Conservation (phyloP, 108 stramenopile genomes). For the Pseudonitzschia pungens region DNA sequence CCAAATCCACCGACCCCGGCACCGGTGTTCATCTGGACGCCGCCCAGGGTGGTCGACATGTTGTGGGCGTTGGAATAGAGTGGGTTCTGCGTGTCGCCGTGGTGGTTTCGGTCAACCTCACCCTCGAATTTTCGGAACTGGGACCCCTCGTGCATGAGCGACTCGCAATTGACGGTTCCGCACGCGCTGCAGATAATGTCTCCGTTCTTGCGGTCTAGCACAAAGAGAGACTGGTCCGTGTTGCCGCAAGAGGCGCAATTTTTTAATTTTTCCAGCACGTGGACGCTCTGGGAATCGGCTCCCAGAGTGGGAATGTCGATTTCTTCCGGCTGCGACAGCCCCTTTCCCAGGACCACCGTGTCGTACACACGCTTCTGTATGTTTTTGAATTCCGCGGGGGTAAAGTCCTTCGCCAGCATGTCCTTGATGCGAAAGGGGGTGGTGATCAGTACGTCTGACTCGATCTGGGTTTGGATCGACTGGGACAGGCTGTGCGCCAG, state of each 20-base stretch:
- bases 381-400: conserved; percentile 54
- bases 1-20: conserved; percentile 76
- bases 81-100: conserved; percentile 83
- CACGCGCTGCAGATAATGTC: conserved; percentile 83
- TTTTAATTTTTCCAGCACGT: conserved; percentile 63
- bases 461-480: conserved; percentile 47
- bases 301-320: conserved; percentile 47
- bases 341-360: conserved; percentile 78
- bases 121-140: conserved; percentile 90
- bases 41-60: conserved; percentile 75
- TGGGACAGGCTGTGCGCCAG: conserved; percentile 36
- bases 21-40: conserved; percentile 57
- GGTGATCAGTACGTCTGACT: conserved; percentile 74
- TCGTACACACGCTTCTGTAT: conserved; percentile 81
- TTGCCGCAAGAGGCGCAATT: conserved; percentile 81
- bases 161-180: conserved; percentile 81
- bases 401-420: conserved; percentile 70
- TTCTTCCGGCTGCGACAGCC: conserved; percentile 54
- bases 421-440: conserved; percentile 81
- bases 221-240: conserved; percentile 79
- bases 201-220: conserved; percentile 83
- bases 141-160: conserved; percentile 85
- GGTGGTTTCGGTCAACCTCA: conserved; percentile 89
- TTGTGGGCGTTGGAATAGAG: conserved; percentile 80
- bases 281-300: conserved; percentile 33